Conservation (phyloP, 1,284 basidiomycete genomes). For the Grifola frondosa region DNA sequence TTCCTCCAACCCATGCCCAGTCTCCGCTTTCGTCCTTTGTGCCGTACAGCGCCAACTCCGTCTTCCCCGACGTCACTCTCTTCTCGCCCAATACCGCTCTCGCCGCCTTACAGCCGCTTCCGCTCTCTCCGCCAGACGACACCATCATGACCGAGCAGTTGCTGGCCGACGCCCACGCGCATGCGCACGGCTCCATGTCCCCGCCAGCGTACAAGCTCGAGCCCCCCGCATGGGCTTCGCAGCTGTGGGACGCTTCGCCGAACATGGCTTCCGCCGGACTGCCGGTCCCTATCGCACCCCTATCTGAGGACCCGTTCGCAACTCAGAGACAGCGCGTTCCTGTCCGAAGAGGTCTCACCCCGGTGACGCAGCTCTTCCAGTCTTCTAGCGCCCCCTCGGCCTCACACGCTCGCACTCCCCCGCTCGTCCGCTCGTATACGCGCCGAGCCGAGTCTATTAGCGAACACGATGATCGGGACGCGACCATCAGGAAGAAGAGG, state of each 20-base stretch:
- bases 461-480: constrained; percentile 62
- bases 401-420: constrained; percentile 41
- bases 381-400: constrained; percentile 68
- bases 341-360: constrained; percentile 28
- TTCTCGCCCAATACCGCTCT: constrained; percentile 57
- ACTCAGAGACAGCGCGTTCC: constrained; percentile 30
- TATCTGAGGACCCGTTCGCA: constrained; percentile 31
- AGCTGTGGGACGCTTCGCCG: constrained; percentile 51
- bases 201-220: constrained; percentile 49
- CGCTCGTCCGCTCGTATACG: constrained; percentile 42
- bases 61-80: constrained; percentile 46
- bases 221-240: constrained; percentile 53
- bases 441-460: constrained; percentile 64
- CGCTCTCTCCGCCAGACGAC: constrained; percentile 49
- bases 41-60: constrained; percentile 35
- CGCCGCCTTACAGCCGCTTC: constrained; percentile 59
- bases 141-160: constrained; percentile 27
- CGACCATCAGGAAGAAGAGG: constrained; percentile 67
- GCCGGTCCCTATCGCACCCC: constrained; percentile 22
- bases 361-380: constrained; percentile 68
- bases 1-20: constrained; percentile 46
- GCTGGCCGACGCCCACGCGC: constrained; percentile 21
- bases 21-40: constrained; percentile 24
- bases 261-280: constrained; percentile 18
- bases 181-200: constrained; percentile 51